Evolutionary conservation across 2,329 filamentous ascomycete genomes (phyloP).

Genomic region (Grosmannia serpens): DNA sequence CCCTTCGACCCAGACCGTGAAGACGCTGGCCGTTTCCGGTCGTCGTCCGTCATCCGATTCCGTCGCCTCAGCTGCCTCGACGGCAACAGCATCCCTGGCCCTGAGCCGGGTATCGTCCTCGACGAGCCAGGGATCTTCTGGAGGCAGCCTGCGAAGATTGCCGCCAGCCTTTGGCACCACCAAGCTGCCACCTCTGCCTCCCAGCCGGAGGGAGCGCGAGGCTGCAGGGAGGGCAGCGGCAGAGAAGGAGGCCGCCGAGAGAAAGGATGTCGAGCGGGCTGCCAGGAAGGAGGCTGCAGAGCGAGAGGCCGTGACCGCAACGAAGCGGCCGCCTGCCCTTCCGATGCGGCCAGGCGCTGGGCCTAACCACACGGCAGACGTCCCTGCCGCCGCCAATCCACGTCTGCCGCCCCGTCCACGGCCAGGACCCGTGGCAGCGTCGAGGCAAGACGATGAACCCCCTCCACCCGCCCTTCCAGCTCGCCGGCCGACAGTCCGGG

Average conservation of each 20-base stretch:
- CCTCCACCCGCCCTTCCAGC: not conserved
- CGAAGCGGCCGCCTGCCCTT: not conserved
- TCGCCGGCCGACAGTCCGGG: conserved; percentile 3
- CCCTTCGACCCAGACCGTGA: conserved; percentile 31
- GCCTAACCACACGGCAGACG: not conserved
- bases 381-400: not conserved
- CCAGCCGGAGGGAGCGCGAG: conserved; percentile 41
- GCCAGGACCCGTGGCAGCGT: conserved; percentile 15
- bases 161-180: conserved; percentile 44
- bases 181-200: conserved; percentile 47
- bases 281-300: not conserved
- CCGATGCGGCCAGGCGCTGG: conserved; percentile 1
- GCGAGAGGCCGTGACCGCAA: conserved; percentile 1
- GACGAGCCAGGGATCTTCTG: conserved; percentile 34
- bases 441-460: conserved; percentile 12
- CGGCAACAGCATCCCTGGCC: conserved; percentile 37
- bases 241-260: conserved; percentile 16
- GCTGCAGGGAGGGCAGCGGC: conserved; percentile 25
- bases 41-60: conserved; percentile 48
- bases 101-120: conserved; percentile 34
- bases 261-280: not conserved
- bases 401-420: conserved; percentile 27
- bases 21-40: conserved; percentile 11
- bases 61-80: conserved; percentile 42
- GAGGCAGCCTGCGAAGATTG: conserved; percentile 33